A percentile compares a stretch with the other conserved stretches of the same genome.
Conservation (phyloP, 2,329 filamentous ascomycete species). For the Calonectria crousiana region DNA sequence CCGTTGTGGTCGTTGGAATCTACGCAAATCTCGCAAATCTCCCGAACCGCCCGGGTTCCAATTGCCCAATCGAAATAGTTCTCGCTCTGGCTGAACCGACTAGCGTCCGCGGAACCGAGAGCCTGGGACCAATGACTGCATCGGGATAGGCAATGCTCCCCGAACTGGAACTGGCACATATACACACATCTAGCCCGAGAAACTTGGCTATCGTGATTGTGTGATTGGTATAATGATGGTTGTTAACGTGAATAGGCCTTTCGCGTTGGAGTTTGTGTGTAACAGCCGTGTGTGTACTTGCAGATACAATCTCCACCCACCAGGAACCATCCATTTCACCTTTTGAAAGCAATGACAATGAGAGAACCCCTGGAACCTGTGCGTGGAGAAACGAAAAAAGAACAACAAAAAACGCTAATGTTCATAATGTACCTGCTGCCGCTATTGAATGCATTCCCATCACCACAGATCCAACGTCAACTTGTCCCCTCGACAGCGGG, state of each 20-base stretch:
- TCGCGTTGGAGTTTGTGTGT: background rate
- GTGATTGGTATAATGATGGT: background rate
- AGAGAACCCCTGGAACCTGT: background rate
- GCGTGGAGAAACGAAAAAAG: background rate
- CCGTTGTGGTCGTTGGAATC: background rate
- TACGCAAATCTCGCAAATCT: background rate
- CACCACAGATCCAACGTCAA: background rate
- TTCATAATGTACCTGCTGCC: background rate
- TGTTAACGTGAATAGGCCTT: background rate
- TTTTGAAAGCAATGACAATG: background rate
- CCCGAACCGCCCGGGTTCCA: background rate
- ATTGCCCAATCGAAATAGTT: background rate
- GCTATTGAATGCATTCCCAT: background rate
- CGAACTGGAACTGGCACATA: no score
- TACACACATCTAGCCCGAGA: background rate
- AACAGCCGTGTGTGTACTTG: background rate
- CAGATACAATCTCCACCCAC: background rate
- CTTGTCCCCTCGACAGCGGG: background rate
- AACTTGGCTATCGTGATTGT: background rate
- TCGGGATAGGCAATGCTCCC: background rate
- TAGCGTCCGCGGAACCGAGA: constrained; percentile 1
- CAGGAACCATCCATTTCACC: background rate
- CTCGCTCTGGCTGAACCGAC: background rate
- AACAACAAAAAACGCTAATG: background rate
- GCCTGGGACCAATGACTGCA: background rate